Conservation (phyloP, 2,329 filamentous ascomycete species). For the Fusarium sacchari region DNA sequence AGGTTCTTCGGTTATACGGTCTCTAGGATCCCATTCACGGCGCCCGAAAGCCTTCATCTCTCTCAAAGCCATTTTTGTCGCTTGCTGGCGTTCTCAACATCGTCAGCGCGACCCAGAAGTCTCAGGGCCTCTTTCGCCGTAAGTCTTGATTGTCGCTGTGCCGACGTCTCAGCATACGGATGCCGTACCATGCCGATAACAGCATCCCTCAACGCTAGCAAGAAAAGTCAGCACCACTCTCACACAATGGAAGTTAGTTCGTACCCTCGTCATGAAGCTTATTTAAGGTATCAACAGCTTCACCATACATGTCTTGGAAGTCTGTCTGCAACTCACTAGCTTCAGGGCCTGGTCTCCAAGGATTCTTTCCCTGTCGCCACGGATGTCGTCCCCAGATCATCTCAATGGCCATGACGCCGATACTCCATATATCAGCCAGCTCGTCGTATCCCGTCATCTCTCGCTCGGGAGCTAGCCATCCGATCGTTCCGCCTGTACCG, state of each 20-base stretch:
- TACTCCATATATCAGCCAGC: neutral
- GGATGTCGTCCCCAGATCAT: neutral
- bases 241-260: accelerated
- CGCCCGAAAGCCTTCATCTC: neutral
- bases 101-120: accelerated
- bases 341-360: neutral
- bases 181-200: neutral
- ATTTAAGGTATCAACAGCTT: accelerated
- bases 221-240: neutral
- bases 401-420: neutral
- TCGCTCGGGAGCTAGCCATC: neutral
- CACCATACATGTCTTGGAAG: neutral
- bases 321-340: neutral
- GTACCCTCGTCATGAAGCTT: neutral
- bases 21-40: neutral
- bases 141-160: accelerated
- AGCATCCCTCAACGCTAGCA: neutral
- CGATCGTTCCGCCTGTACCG: neutral
- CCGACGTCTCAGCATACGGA: neutral
- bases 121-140: neutral
- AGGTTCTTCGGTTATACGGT: neutral
- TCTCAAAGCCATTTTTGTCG: neutral
- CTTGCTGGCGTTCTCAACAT: neutral
- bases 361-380: neutral
- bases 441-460: neutral